Percentiles rank a stretch among this genome's conserved stretches.
Evolutionary conservation across 768 basidiomycete genomes (phyloP).

Genomic region (Gelatoporia subvermispora): DNA sequence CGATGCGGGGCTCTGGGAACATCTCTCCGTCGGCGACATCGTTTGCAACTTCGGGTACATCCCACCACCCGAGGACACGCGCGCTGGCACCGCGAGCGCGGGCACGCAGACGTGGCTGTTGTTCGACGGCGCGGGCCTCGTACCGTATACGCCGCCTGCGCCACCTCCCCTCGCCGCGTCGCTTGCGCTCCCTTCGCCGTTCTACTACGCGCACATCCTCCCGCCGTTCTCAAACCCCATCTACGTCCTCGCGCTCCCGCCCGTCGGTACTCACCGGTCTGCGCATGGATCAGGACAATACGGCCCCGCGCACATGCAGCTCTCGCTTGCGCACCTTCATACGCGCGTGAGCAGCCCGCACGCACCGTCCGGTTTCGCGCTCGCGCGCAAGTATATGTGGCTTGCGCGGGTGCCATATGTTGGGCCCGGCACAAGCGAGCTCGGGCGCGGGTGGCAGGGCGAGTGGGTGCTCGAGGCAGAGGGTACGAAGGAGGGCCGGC

Average conservation of each 20-base stretch:
- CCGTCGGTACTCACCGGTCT: conserved; percentile 17
- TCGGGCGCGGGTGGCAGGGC: conserved; percentile 68
- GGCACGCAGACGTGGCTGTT: conserved; percentile 51
- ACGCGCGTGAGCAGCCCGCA: conserved; percentile 53
- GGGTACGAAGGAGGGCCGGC: conserved; percentile 63
- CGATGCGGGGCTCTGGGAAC: conserved; percentile 63
- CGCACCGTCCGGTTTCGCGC: conserved; percentile 53
- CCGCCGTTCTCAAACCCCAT: conserved; percentile 27
- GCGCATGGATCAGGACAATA: conserved; percentile 13
- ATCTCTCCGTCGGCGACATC: conserved; percentile 72
- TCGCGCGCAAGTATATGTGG: conserved; percentile 65
- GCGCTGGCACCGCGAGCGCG: conserved; percentile 16
- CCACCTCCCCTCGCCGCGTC: conserved; percentile 52
- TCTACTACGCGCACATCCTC: conserved; percentile 71
- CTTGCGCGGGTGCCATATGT: conserved; percentile 45
- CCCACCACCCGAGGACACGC: conserved; percentile 33
- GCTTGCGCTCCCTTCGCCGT: conserved; percentile 65
- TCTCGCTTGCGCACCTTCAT: conserved; percentile 43
- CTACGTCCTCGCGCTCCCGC: conserved; percentile 26
- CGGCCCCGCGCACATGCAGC: conserved; percentile 32
- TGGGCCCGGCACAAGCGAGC: conserved; percentile 26
- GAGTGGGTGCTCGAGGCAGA: conserved; percentile 81
- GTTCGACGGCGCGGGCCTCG: conserved; percentile 60
- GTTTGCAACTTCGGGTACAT: conserved; percentile 80
- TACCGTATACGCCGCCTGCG: conserved; percentile 54